Evolutionary conservation across 495 filamentous ascomycete species (phyloP).

Genomic region (Hypoxylon crocopeplum): DNA sequence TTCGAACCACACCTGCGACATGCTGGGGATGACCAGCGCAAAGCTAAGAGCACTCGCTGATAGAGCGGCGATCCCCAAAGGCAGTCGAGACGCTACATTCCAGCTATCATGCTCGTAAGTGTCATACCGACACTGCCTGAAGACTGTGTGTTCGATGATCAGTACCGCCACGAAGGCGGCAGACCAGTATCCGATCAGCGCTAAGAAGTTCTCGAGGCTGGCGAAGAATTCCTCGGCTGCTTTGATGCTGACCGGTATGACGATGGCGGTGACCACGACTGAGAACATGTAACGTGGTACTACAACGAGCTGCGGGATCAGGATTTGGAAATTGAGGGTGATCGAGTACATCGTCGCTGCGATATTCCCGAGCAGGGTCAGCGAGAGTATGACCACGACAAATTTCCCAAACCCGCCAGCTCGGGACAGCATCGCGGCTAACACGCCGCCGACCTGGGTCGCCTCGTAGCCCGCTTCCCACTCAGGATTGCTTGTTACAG

Average conservation of each 20-base stretch:
- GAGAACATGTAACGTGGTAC: slow-evolving; percentile 61
- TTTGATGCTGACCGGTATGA: slow-evolving; percentile 59
- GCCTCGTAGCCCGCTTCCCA: slow-evolving; percentile 56
- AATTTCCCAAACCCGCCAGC: slow-evolving; percentile 64
- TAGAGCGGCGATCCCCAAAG: slow-evolving; percentile 57
- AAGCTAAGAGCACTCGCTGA: slow-evolving; percentile 46
- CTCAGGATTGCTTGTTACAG: slow-evolving; percentile 46
- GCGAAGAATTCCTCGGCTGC: slow-evolving; percentile 59
- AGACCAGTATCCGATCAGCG: slow-evolving; percentile 63
- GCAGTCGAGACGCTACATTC: slow-evolving; percentile 53
- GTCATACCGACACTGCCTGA: slow-evolving; percentile 43
- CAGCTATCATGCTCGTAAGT: slow-evolving; percentile 56
- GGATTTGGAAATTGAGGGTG: slow-evolving; percentile 63
- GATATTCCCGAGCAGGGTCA: slow-evolving; percentile 61
- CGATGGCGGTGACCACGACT: slow-evolving; percentile 55
- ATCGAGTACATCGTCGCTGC: slow-evolving; percentile 57
- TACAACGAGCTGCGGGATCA: slow-evolving; percentile 53
- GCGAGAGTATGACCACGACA: slow-evolving; percentile 58
- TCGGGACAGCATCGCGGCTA: slow-evolving; percentile 60
- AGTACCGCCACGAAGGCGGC: slow-evolving; percentile 60
- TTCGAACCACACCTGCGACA: slow-evolving; percentile 63
- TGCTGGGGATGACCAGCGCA: slow-evolving; percentile 58
- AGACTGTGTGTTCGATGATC: slow-evolving; percentile 56
- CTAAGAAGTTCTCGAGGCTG: slow-evolving; percentile 60
- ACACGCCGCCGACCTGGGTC: slow-evolving; percentile 58